These are phyloP conservation scores for Vitellaria paradoxa DNA, from an alignment of 179 eudicot species.

Conservation along the genomic window DNA sequence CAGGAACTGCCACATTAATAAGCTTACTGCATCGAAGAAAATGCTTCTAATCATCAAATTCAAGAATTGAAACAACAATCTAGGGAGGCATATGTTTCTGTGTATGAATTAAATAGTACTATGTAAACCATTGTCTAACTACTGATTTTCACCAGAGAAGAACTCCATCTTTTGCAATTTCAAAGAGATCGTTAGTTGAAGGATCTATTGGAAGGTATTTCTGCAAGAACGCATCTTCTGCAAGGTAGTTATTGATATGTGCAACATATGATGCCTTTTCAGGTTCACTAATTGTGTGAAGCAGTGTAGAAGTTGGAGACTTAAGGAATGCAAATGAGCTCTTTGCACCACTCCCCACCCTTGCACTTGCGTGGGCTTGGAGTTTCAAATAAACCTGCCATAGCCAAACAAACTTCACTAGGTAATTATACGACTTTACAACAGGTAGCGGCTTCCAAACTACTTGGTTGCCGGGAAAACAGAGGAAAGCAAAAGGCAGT, in stretches of 20 bases:
- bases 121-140: conserved; percentile 4
- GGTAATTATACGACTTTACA: neutral
- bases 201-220: conserved; percentile 88
- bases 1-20: conserved; percentile 95
- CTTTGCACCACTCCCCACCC: conserved; percentile 77
- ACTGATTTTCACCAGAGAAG: conserved; percentile 70
- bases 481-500: conserved; percentile 5
- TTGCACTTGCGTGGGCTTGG: conserved; percentile 73
- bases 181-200: conserved; percentile 87
- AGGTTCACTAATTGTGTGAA: conserved; percentile 95
- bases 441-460: neutral
- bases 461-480: neutral
- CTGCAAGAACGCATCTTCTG: conserved; percentile 76
- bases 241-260: conserved; percentile 91
- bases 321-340: conserved; percentile 88
- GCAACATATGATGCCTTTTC: conserved; percentile 93
- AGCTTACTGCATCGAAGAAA: conserved; percentile 68
- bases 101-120: neutral
- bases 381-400: conserved; percentile 83
- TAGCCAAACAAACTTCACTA: neutral
- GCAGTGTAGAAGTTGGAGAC: conserved; percentile 89
- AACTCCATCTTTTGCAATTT: conserved; percentile 93
- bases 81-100: neutral
- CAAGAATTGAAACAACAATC: neutral
- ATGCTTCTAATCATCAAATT: conserved; percentile 1